Evolutionary conservation across 257 asterid species (phyloP).

Genomic region (Gardenia jasminoides): DNA sequence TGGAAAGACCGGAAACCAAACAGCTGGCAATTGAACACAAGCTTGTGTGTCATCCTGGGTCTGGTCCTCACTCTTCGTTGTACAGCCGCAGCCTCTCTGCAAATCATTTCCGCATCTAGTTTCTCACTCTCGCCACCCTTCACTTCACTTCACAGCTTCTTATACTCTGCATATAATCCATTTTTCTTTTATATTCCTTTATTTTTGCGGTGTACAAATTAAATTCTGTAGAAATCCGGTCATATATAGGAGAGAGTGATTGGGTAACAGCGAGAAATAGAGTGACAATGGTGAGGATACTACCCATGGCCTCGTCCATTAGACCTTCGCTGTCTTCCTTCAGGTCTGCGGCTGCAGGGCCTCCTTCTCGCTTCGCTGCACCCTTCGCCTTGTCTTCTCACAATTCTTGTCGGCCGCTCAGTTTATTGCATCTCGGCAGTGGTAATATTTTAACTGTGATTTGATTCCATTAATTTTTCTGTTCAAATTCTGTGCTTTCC

Average conservation of each 20-base stretch:
- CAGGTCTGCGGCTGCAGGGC: conserved; percentile 34
- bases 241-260: not conserved
- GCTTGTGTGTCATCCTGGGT: no score
- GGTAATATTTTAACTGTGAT: conserved; percentile 32
- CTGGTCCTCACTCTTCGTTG: not conserved
- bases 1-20: not conserved
- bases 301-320: conserved; percentile 85
- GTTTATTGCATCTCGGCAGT: conserved; percentile 38
- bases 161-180: no score
- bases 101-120: not conserved
- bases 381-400: conserved; percentile 24
- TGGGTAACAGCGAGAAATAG: not conserved
- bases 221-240: not conserved
- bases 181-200: no score
- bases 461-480: not conserved
- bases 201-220: not conserved
- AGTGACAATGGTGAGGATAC: conserved; percentile 56
- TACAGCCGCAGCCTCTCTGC: not conserved
- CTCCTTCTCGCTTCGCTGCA: conserved; percentile 32
- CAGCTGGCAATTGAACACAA: not conserved
- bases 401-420: conserved; percentile 32
- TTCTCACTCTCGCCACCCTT: not conserved
- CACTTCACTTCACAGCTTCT: not conserved
- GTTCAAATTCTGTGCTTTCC: not conserved
- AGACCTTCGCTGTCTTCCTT: conserved; percentile 74